Conservation (phyloP, 1,284 basidiomycete species). For the Cerioporus squamosus region DNA sequence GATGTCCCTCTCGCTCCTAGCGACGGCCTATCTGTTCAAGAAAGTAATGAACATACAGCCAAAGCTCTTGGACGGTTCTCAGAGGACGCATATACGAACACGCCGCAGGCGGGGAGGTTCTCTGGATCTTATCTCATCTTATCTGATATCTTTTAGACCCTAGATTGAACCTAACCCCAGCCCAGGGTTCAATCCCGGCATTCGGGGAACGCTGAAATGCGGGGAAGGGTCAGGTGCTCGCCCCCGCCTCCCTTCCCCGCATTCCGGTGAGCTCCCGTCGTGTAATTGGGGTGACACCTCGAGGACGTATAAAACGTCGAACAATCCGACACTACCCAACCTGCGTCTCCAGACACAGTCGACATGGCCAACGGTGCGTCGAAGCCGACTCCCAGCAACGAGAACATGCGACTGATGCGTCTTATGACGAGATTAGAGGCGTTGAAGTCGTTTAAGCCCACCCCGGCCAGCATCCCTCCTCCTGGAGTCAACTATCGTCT, state of each 20-base stretch:
- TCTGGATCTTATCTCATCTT: background rate
- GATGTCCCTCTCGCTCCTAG: too few relatives aligned
- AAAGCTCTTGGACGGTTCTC: too few relatives aligned
- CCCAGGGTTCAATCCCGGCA: background rate
- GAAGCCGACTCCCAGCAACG: background rate
- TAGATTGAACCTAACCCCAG: slow-evolving; percentile 1
- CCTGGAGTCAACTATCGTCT: slow-evolving; percentile 48
- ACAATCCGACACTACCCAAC: background rate
- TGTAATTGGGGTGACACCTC: background rate
- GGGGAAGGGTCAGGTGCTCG: slow-evolving; percentile 15
- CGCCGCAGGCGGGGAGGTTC: too few relatives aligned
- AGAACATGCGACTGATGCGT: background rate
- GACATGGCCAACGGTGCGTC: slow-evolving; percentile 22
- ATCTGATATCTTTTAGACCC: background rate
- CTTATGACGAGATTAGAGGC: slow-evolving; percentile 8
- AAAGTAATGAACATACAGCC: too few relatives aligned
- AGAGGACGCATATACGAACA: too few relatives aligned
- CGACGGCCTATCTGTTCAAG: too few relatives aligned
- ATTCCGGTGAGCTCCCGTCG: slow-evolving; percentile 12
- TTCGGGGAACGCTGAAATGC: background rate
- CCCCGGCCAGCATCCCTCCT: slow-evolving; percentile 69
- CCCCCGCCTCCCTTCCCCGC: slow-evolving; percentile 17
- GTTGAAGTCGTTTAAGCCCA: slow-evolving; percentile 48
- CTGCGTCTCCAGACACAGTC: slow-evolving; percentile 12
- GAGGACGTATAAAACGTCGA: slow-evolving; percentile 3